phyloP scores from a whole-genome alignment of 495 filamentous ascomycete species.

The Penicillium subrubescens region DNA sequence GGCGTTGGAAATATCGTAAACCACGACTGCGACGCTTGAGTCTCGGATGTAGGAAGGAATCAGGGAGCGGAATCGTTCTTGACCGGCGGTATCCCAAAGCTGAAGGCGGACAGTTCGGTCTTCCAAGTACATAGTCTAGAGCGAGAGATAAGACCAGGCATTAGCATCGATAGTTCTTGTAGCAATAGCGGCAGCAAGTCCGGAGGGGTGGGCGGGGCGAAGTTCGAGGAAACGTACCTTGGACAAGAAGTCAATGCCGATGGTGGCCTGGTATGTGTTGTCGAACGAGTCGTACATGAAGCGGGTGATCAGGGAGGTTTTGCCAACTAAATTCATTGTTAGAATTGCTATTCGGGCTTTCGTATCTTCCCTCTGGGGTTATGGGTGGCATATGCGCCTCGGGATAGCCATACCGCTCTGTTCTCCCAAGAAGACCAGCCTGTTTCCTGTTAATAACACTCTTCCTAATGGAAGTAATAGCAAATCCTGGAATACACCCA shows the following conservation, averaged over 20 bases:
- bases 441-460: conserved; percentile 39
- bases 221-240: conserved; percentile 61
- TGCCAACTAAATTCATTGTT: conserved; percentile 70
- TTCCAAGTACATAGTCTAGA: conserved; percentile 97
- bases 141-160: background rate
- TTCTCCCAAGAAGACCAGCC: conserved; percentile 94
- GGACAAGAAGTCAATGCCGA: conserved; percentile 98
- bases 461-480: background rate
- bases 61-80: conserved; percentile 93
- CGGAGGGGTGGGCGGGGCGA: background rate
- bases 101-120: conserved; percentile 96
- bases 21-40: conserved; percentile 93
- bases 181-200: background rate
- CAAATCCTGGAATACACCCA: conserved; percentile 41
- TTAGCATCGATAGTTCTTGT: background rate
- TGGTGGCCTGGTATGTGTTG: conserved; percentile 99
- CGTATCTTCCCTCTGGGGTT: background rate
- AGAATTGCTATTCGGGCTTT: conserved; percentile 8
- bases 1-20: conserved; percentile 97
- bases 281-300: conserved; percentile 99
- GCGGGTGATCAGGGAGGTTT: conserved; percentile 96
- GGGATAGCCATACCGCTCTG: conserved; percentile 75
- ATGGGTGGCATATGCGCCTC: background rate
- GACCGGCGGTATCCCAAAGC: conserved; percentile 97
- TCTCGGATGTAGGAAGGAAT: conserved; percentile 99